Evolutionary conservation across 1,284 basidiomycete genomes (phyloP).

Genomic region (Ganoderma boninense): DNA sequence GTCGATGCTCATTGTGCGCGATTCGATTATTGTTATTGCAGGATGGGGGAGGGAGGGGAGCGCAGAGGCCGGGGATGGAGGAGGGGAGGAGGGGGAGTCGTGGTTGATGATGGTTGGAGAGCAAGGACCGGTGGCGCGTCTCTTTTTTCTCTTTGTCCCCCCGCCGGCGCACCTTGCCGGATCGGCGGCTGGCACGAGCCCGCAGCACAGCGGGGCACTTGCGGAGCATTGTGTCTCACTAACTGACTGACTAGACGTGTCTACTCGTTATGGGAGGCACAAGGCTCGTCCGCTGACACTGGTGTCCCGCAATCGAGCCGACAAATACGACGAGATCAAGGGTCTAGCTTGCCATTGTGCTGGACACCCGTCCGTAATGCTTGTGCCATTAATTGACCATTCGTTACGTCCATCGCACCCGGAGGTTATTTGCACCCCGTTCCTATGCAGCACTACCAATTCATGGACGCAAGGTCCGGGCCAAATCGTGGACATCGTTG

Average conservation of each 20-base stretch:
- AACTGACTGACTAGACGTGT: neutral
- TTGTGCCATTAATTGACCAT: too few species aligned
- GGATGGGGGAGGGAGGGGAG: neutral
- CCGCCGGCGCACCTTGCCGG: too few species aligned
- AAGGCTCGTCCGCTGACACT: neutral
- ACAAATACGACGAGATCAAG: too few species aligned
- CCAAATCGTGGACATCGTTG: too few species aligned
- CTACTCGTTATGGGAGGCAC: neutral
- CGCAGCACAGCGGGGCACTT: neutral
- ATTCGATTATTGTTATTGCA: neutral
- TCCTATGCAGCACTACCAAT: too few species aligned
- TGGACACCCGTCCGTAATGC: too few species aligned
- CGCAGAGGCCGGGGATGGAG: neutral
- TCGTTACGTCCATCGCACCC: too few species aligned
- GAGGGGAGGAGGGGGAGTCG: neutral
- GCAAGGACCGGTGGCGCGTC: slow-evolving; percentile 5
- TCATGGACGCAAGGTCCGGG: too few species aligned
- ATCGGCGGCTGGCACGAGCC: too few species aligned
- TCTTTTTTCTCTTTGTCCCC: neutral
- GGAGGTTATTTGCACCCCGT: too few species aligned
- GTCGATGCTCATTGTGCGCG: neutral
- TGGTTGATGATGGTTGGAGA: neutral
- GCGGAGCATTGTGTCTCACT: neutral
- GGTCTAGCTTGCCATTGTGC: too few species aligned
- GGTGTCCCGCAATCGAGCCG: neutral